Percentiles rank a stretch among this genome's conserved stretches.
Evolutionary conservation across 106 monocot species (phyloP).

Genomic region (Acanthochlamys bracteata): DNA sequence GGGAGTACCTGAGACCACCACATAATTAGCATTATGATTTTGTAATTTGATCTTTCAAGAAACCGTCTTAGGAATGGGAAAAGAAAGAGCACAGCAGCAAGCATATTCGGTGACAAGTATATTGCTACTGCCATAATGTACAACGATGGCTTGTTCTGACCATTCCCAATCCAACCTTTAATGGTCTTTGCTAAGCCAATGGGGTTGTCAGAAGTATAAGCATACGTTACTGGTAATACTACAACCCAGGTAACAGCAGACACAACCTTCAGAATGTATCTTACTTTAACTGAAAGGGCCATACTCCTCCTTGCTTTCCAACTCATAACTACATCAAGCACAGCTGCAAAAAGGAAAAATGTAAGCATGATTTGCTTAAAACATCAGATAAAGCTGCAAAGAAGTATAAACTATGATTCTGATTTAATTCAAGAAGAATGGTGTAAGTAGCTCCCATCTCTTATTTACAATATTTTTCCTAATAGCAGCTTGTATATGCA

Average conservation of each 20-base stretch:
- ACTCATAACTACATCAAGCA: conserved; percentile 76
- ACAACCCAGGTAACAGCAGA: conserved; percentile 81
- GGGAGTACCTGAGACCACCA: conserved; percentile 98
- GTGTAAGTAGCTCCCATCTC: too few relatives aligned
- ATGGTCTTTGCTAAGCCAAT: conserved; percentile 61
- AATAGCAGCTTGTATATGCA: too few relatives aligned
- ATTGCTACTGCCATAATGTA: conserved; percentile 75
- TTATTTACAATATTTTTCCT: too few relatives aligned
- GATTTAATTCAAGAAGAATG: too few relatives aligned
- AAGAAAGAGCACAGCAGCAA: conserved; percentile 60
- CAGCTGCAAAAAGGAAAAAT: conserved; percentile 38
- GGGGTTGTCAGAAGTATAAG: conserved; percentile 85
- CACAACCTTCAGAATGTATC: conserved; percentile 80
- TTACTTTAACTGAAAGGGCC: conserved; percentile 63
- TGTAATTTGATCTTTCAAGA: conserved; percentile 73
- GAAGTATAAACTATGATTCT: too few relatives aligned
- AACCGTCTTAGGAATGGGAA: conserved; percentile 61
- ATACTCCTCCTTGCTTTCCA: conserved; percentile 87
- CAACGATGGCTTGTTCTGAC: conserved; percentile 62
- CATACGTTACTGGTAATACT: conserved; percentile 81
- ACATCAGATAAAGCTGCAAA: neutral
- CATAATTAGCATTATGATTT: conserved; percentile 68
- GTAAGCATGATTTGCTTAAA: too few relatives aligned
- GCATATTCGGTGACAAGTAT: conserved; percentile 79
- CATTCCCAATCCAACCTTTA: conserved; percentile 75